Conservation (phyloP, 1,139 yeast genomes). For the Pichiaceae sp. region DNA sequence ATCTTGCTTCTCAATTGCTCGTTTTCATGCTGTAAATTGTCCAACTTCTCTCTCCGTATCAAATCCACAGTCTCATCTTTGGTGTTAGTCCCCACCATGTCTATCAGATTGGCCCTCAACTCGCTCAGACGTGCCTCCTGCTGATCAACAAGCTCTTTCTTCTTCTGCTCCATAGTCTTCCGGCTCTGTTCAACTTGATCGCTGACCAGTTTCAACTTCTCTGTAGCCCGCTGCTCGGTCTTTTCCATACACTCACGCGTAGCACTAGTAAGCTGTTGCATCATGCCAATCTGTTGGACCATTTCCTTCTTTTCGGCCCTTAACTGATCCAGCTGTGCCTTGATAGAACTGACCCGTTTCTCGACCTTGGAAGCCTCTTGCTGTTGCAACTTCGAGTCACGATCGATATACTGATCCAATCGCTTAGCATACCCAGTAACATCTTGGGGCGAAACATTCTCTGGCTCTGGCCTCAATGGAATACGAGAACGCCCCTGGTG, state of each 20-base stretch:
- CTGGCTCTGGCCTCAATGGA: background rate
- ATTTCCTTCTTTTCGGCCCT: background rate
- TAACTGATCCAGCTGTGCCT: background rate
- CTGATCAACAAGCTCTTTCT: background rate
- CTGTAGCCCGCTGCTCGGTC: background rate
- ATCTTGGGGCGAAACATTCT: background rate
- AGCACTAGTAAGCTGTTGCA: slow-evolving; percentile 1
- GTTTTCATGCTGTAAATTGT: background rate
- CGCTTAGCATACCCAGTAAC: slow-evolving; percentile 1
- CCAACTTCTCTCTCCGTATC: background rate
- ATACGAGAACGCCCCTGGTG: background rate
- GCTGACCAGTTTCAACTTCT: background rate
- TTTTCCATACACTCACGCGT: slow-evolving; percentile 1
- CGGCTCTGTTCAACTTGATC: background rate
- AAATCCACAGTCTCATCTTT: background rate
- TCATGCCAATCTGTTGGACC: background rate
- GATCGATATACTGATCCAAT: slow-evolving; percentile 1
- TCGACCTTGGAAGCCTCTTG: background rate
- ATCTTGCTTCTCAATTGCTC: background rate
- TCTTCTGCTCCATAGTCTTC: background rate
- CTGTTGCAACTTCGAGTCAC: background rate
- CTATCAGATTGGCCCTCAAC: slow-evolving; percentile 1
- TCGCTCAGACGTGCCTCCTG: background rate
- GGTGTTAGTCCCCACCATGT: background rate
- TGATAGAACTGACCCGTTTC: background rate